These are phyloP conservation scores for Porcisia deanei DNA, from an alignment of 208 protist species.

Conservation along the genomic window DNA sequence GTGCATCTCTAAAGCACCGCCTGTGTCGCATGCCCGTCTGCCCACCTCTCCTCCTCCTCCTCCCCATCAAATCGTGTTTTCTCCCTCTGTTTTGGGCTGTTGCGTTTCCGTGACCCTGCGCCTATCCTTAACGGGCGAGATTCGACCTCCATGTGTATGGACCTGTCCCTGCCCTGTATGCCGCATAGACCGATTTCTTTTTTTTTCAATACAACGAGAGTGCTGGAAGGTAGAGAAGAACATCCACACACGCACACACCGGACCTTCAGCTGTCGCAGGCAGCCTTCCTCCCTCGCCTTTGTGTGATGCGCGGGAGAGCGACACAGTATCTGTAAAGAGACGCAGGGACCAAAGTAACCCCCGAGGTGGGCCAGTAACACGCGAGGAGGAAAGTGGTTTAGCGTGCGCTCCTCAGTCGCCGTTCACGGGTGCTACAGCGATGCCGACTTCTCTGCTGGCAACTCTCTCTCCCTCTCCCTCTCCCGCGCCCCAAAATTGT, in stretches of 20 bases:
- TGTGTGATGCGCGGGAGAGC: not conserved
- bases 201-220: not conserved
- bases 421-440: not conserved
- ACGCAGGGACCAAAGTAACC: not conserved
- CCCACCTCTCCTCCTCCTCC: not conserved
- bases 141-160: no score
- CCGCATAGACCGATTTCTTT: no score
- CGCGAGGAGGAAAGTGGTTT: not conserved
- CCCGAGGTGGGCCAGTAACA: not conserved
- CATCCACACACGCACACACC: not conserved
- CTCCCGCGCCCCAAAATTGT: not conserved
- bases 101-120: no score
- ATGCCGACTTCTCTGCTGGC: not conserved
- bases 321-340: not conserved
- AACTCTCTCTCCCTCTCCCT: constrained; percentile 4
- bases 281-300: not conserved
- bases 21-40: no score
- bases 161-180: no score
- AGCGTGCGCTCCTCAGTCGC: not conserved
- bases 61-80: not conserved
- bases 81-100: not conserved
- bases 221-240: not conserved
- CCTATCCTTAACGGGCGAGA: no score
- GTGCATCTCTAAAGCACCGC: not conserved
- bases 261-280: not conserved